Evolutionary conservation across 1,139 yeast genomes (phyloP).

Genomic region (Meyerozyma carpophila): DNA sequence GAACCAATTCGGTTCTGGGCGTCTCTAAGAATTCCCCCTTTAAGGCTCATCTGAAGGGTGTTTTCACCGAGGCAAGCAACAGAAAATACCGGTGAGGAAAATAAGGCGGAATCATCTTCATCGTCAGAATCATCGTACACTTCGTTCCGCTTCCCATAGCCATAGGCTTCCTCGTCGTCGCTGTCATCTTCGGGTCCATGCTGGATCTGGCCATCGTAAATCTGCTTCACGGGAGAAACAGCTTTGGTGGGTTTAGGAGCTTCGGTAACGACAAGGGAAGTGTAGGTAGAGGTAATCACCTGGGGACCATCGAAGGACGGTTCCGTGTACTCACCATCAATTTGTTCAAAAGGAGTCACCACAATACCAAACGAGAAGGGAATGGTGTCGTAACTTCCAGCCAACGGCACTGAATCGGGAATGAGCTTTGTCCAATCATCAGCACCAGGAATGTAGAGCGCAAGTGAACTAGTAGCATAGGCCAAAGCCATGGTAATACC

Average conservation of each 20-base stretch:
- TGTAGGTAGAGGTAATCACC: slow-evolving; percentile 8
- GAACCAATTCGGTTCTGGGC: slow-evolving; percentile 34
- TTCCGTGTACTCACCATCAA: slow-evolving; percentile 13
- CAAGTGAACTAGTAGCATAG: background rate
- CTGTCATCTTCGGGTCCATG: slow-evolving; percentile 3
- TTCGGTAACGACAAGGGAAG: slow-evolving; percentile 16
- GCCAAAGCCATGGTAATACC: background rate
- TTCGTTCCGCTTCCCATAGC: background rate
- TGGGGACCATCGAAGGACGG: slow-evolving; percentile 5
- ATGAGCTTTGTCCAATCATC: slow-evolving; percentile 29
- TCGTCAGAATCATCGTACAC: slow-evolving; percentile 1
- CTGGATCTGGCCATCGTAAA: slow-evolving; percentile 30
- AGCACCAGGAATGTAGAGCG: background rate
- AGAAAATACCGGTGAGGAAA: slow-evolving; percentile 21
- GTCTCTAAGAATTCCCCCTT: slow-evolving; percentile 32
- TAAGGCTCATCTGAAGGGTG: slow-evolving; percentile 27
- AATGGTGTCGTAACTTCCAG: slow-evolving; percentile 19
- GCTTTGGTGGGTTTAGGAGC: slow-evolving; percentile 22
- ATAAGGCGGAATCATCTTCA: slow-evolving; percentile 4
- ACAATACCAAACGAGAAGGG: slow-evolving; percentile 32
- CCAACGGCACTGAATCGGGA: slow-evolving; percentile 15
- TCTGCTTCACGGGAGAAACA: slow-evolving; percentile 20
- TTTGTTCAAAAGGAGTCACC: slow-evolving; percentile 20
- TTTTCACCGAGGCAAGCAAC: slow-evolving; percentile 30
- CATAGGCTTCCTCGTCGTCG: slow-evolving; percentile 1